Evolutionary conservation across 208 protist species (phyloP), one percentile per base, ranked within the genome.

Genomic region (Crithidia brevicula): DNA sequence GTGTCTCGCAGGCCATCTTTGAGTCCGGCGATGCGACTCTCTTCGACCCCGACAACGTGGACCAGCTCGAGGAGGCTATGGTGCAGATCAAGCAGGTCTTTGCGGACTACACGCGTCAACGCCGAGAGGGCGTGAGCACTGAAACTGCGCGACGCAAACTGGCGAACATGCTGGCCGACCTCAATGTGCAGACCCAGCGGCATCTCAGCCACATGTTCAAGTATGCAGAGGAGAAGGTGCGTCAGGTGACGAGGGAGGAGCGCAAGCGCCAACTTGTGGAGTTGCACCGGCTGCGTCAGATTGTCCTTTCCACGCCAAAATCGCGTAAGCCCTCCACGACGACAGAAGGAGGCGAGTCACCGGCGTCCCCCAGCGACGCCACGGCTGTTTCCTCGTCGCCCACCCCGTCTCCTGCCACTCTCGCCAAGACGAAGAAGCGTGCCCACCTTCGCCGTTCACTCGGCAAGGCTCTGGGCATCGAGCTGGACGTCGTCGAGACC

Each of bases 1-100:
- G 86, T 23, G 83, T 95, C 11, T 82, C 86, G n/a, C 83, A 95
- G 67, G 86, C 89, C 3, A 79, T 92, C 30, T 90, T 89, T 54
- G 90, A 93, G 1, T 43, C 75, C 23, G 86, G 72, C 18, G 90
- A 95, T 30, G 85, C 85, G 20, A 78, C 66, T 20, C 67, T 92
- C 20, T 95, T 95, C 53, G 77, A 93, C 66, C 87, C 87, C 4
- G 76, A 74, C 22, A 87, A 92, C 22, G 83, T 81, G 23, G 68
- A 93, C 38, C 60, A 74, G 33, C 70, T 95, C 28, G 87, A 93
- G 57, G 85, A 95, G 61, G 81, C 86, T 46, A 92, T 93, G 90
- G 82, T 72, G 47, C 72, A 93, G 34, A 66, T 93, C 18, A 95
- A 95, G 67, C 90, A 95, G 74, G 76, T 93, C 25, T 95, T 93